Percentiles rank a stretch among this genome's conserved stretches.
These are phyloP conservation scores for Heimioporus retisporus DNA, from an alignment of 1,284 basidiomycete species.

Conservation along the genomic window DNA sequence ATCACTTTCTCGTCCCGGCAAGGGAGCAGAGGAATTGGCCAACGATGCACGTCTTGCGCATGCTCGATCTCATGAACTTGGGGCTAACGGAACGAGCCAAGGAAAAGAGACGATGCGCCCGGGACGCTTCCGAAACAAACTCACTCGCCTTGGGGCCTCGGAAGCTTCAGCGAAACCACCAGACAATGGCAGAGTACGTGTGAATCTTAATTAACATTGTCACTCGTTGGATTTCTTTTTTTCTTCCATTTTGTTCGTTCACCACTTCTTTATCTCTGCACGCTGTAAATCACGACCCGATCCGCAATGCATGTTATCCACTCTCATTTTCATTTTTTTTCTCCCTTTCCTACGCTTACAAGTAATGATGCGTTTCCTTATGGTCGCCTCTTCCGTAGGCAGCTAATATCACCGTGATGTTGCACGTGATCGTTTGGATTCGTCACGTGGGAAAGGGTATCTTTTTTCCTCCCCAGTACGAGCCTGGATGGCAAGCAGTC, in stretches of 20 bases:
- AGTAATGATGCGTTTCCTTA: background rate
- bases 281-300: conserved; percentile 39
- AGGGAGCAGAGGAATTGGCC: conserved; percentile 40
- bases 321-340: conserved; percentile 21
- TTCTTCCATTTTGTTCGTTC: background rate
- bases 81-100: conserved; percentile 31
- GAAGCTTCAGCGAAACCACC: conserved; percentile 43
- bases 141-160: conserved; percentile 38
- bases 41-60: conserved; percentile 37
- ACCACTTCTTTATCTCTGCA: conserved; percentile 33
- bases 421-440: conserved; percentile 33
- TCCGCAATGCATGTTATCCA: conserved; percentile 38
- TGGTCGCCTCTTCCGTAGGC: too few relatives aligned
- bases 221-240: conserved; percentile 30
- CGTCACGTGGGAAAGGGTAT: conserved; percentile 37
- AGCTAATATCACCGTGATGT: background rate
- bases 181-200: conserved; percentile 47
- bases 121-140: conserved; percentile 42
- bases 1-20: conserved; percentile 44
- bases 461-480: conserved; percentile 14
- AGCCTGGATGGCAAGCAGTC: conserved; percentile 15
- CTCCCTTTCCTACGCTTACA: conserved; percentile 15
- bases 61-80: conserved; percentile 40
- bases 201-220: conserved; percentile 44
- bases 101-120: conserved; percentile 33